Base-by-base conservation (phyloP, 345 rosid genomes). In the Eucalyptus globulus region DNA sequence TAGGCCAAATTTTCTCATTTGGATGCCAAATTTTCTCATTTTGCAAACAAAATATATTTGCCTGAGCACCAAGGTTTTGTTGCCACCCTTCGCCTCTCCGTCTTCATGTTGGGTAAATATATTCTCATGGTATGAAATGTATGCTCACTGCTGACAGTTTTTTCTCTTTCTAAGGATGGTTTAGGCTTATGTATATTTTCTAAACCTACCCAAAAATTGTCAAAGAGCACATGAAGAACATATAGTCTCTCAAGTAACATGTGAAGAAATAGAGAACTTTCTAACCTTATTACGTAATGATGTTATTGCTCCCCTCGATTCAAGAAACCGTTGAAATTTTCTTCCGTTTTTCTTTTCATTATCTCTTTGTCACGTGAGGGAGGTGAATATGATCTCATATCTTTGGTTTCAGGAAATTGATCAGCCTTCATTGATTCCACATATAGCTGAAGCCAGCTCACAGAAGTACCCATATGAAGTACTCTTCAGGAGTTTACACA, bases 351-450 rank as follows among this genome's bases (percentile, higher is more conserved):
- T 88, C 31, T 37, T 60, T 9, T 87, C 76, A 87, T 80, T 45
- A 31, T 34, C 56, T 51, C 49, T 67, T 26, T 37, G 43, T 72
- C 86, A n/a, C 43, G 9, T 12, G 31, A 72, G 43, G 65, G 56
- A 81, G 60, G 40, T 62, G 29, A 67, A 24, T 86, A 53, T n/a
- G 53, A 16, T 51, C 47, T 24, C 50, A 27, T 88, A 27, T 53
- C 90, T 76, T 86, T 93, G 86, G 29, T 89, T 93, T 90, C 93
- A 98, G 99, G 99, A 98, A 90, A 98, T 97, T 88, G 99, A 97
- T 91, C 99, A 97, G 91, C 98, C 99, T 89, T 97, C 99, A 89
- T 88, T 98, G 93, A 98, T 98, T 93, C 99, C 99, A 14, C 99
- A 98, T 93, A 98, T 98, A 92, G 99, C 99, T 83, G 99, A 98